Percentiles rank a stretch among this genome's conserved stretches.
phyloP scores from a whole-genome alignment of 148 eudicot species.

The Amaranthus hypochondriacus region DNA sequence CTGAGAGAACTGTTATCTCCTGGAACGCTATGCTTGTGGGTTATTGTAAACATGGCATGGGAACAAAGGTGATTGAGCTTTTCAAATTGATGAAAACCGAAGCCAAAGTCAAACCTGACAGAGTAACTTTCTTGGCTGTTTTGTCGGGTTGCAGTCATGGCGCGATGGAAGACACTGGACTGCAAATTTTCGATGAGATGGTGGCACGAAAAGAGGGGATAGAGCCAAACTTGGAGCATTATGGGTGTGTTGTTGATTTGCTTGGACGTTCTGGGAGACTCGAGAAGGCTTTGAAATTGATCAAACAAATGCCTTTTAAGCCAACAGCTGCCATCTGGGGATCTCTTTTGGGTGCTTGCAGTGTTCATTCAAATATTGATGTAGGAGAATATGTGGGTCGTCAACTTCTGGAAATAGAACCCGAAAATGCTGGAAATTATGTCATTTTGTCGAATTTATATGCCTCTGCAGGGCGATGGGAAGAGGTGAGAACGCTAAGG shows the following conservation, averaged over 20 bases:
- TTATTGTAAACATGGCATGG: conserved; percentile 77
- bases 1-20: conserved; percentile 71
- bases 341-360: conserved; percentile 82
- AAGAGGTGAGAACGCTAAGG: conserved; percentile 56
- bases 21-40: conserved; percentile 95
- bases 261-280: conserved; percentile 78
- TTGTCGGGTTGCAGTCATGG: conserved; percentile 90
- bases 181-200: conserved; percentile 58
- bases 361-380: conserved; percentile 53
- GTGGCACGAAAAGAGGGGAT: conserved; percentile 36
- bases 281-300: conserved; percentile 57
- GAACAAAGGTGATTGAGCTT: conserved; percentile 47
- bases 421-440: conserved; percentile 83
- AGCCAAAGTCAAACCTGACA: conserved; percentile 52
- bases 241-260: conserved; percentile 81
- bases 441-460: conserved; percentile 66
- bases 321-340: conserved; percentile 93
- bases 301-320: conserved; percentile 61
- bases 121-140: conserved; percentile 61
- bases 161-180: conserved; percentile 64
- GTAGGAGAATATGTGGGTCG: conserved; percentile 62
- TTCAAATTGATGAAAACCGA: conserved; percentile 56
- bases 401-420: conserved; percentile 62
- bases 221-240: conserved; percentile 68
- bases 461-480: conserved; percentile 83